Base-by-base conservation (phyloP, 2,329 filamentous ascomycete species). In the Monosporascus cannonballus region DNA sequence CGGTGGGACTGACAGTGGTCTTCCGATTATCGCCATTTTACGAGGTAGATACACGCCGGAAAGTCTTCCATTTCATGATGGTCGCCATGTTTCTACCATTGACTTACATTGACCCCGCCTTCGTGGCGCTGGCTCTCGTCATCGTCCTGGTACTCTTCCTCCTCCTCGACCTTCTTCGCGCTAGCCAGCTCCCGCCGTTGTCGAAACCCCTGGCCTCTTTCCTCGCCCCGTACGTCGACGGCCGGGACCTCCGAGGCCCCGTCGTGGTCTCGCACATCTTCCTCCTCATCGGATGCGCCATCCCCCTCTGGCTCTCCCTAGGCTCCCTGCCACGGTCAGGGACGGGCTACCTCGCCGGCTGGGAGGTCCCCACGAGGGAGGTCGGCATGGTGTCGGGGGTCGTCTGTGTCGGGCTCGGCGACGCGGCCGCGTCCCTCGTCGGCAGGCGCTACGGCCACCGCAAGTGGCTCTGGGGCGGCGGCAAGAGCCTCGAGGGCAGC, bases 41-140 rank as follows among this genome's bases (percentile, higher is more conserved):
- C 59, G 92, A 96, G 71, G 93, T 99, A 47, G 94, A 99, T 71
- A 99, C 94, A 1, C 83, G 94, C 48, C 85, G 94, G 49, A 99
- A 99, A 70, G 89, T 97, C 24, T 99, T 99, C 69, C 94, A 99
- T 69, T 95, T 95, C 61, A 96, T 93, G 80, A 97, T 97, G 88
- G 93, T 97, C 7, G 84, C 85, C 52, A 96, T 99, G 90, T 86
- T 99, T 52, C 78, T 97, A 2, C 92, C 94, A 0, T 84, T 89
- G 1, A 89, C 87, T 2, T 96, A 85, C 66, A 74, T 97, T 57
- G 94, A 99, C 68, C 93, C 94, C 1, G 78, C 86, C 41, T 97
- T 90, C 69, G 85, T 86, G 48, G 83, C 88, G 1, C 76, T 99
- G 14, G 90, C 91, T 0, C 77, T 97, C n/a, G 78, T 80, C 0